Evolutionary conservation across 352 stramenopile genomes (phyloP).

Genomic region (Phytophthora pinifolia): DNA sequence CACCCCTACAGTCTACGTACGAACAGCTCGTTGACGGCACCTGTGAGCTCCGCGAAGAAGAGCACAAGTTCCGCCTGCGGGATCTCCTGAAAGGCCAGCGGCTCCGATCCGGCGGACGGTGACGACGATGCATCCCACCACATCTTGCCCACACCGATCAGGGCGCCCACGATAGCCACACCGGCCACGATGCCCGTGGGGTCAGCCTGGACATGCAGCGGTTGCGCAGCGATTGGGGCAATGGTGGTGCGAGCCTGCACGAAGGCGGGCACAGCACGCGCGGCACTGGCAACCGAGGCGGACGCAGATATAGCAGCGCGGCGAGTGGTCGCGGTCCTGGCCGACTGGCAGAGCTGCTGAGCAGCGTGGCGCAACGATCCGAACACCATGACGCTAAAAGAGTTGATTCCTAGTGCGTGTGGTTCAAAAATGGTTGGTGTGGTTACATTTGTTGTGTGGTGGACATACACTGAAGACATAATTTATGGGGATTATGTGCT

Average conservation of each 20-base stretch:
- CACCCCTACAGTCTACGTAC: conserved; percentile 36
- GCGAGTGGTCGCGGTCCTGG: conserved; percentile 4
- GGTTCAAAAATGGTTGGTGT: neutral
- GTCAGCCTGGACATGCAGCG: conserved; percentile 45
- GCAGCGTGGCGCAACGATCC: conserved; percentile 26
- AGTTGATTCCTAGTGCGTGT: conserved; percentile 4
- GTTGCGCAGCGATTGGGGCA: conserved; percentile 8
- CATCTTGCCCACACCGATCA: conserved; percentile 83
- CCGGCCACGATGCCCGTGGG: conserved; percentile 65
- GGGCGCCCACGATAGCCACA: conserved; percentile 64
- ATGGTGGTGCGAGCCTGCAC: conserved; percentile 14
- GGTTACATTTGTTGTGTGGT: too few species aligned
- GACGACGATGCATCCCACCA: conserved; percentile 78
- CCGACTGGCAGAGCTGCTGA: conserved; percentile 28
- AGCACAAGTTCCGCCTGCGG: conserved; percentile 54
- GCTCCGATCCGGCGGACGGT: conserved; percentile 2
- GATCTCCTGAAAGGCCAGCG: conserved; percentile 51
- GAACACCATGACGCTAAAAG: conserved; percentile 27
- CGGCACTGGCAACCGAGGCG: neutral
- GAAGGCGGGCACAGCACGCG: conserved; percentile 2
- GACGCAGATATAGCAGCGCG: conserved; percentile 11
- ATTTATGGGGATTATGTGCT: too few species aligned
- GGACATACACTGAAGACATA: too few species aligned
- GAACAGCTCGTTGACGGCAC: conserved; percentile 62
- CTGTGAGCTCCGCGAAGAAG: conserved; percentile 77